phyloP scores from a whole-genome alignment of 2,329 filamentous ascomycete genomes.

The Penicillium hesseltinei region DNA sequence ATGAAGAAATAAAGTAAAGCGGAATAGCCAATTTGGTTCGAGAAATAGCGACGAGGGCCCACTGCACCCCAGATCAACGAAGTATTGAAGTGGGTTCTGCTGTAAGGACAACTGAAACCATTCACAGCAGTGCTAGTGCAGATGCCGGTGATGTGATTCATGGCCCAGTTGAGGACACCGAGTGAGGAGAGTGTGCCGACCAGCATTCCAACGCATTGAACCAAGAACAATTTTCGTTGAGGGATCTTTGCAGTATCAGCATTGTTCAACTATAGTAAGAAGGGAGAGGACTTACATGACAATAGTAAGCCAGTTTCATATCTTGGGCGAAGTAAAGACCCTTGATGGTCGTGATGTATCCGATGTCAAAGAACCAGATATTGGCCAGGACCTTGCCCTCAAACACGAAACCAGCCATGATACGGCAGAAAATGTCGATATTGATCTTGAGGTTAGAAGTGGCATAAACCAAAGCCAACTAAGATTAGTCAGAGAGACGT shows the following conservation, averaged over 20 bases:
- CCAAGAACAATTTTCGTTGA: slow-evolving; percentile 48
- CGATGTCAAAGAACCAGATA: slow-evolving; percentile 30
- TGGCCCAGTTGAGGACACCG: slow-evolving; percentile 46
- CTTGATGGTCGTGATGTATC: slow-evolving; percentile 29
- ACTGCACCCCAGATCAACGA: slow-evolving; percentile 70
- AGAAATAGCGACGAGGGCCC: slow-evolving; percentile 66
- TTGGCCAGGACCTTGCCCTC: slow-evolving; percentile 35
- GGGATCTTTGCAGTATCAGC: slow-evolving; percentile 38
- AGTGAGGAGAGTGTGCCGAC: slow-evolving; percentile 46
- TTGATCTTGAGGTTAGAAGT: slow-evolving; percentile 30
- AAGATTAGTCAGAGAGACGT: neutral
- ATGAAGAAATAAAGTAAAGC: slow-evolving; percentile 68
- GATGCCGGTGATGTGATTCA: slow-evolving; percentile 43
- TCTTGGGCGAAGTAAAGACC: slow-evolving; percentile 29
- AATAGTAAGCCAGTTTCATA: slow-evolving; percentile 31
- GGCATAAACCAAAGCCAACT: slow-evolving; percentile 28
- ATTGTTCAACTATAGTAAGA: neutral
- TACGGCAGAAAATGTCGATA: slow-evolving; percentile 30
- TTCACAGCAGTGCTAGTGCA: slow-evolving; percentile 56
- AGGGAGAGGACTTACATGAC: slow-evolving; percentile 12
- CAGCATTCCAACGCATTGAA: slow-evolving; percentile 49
- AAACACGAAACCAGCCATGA: slow-evolving; percentile 31
- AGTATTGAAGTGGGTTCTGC: slow-evolving; percentile 61
- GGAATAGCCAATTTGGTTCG: slow-evolving; percentile 57
- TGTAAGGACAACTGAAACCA: slow-evolving; percentile 57